phyloP scores from a whole-genome alignment of 192 early-diverging fungal genomes.

The Geranomyces variabilis region DNA sequence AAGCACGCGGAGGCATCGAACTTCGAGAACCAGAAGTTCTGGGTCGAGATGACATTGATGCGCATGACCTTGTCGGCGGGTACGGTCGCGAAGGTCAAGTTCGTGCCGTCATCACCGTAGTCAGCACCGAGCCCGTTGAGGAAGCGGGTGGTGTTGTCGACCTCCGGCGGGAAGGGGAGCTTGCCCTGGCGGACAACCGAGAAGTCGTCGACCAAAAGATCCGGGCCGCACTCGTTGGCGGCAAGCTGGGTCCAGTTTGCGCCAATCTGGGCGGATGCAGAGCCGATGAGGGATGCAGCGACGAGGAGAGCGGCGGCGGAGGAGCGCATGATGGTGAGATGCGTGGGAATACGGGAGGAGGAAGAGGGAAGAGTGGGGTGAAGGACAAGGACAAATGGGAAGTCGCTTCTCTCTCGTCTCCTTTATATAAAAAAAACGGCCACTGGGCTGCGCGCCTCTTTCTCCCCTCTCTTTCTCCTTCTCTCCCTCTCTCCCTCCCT shows the following conservation, averaged over 20 bases:
- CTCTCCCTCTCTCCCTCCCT: too few relatives aligned
- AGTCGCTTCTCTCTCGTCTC: too few relatives aligned
- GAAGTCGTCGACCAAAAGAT: conserved; percentile 38
- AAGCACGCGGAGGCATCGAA: conserved; percentile 41
- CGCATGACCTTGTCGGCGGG: not conserved
- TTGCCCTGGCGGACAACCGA: not conserved
- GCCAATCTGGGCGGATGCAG: not conserved
- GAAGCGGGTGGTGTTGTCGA: not conserved
- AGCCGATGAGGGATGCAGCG: not conserved
- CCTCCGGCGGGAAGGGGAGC: conserved; percentile 15
- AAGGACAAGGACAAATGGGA: not conserved
- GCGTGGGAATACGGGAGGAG: not conserved
- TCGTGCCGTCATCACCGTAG: conserved; percentile 27
- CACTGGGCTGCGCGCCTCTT: too few relatives aligned
- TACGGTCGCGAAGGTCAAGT: conserved; percentile 16
- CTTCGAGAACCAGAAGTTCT: conserved; percentile 43
- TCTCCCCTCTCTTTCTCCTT: too few relatives aligned
- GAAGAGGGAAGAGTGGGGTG: not conserved
- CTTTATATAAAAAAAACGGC: too few relatives aligned
- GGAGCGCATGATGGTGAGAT: not conserved
- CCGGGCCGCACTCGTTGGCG: conserved; percentile 22
- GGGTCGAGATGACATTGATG: conserved; percentile 6
- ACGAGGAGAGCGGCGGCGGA: not conserved
- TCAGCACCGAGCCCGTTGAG: conserved; percentile 35
- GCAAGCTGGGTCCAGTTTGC: not conserved